phyloP scores from a whole-genome alignment of 352 stramenopile genomes.

The Phytophthora hybrid region DNA sequence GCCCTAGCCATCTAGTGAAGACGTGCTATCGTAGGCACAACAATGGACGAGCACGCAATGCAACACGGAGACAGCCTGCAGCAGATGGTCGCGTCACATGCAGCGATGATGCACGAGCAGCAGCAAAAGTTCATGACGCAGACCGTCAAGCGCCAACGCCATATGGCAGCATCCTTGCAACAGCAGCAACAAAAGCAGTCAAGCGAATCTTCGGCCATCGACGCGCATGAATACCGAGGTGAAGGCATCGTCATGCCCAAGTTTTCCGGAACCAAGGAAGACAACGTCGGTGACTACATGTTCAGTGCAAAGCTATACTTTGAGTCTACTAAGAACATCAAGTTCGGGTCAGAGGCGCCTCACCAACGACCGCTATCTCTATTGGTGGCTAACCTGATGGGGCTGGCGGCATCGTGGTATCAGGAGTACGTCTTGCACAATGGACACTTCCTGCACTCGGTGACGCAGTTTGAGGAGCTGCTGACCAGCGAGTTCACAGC shows the following conservation, averaged over 20 bases:
- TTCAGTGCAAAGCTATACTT: constrained; percentile 24
- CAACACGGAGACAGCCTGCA: not conserved
- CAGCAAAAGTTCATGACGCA: not conserved
- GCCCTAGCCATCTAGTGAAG: constrained; percentile 7
- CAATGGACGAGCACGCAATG: not conserved
- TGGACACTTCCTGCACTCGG: not conserved
- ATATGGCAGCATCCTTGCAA: not conserved
- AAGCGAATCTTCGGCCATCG: not conserved
- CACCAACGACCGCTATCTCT: constrained; percentile 11
- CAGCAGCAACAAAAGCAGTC: constrained; percentile 7
- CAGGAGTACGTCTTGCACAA: no score
- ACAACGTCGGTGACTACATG: constrained; percentile 19
- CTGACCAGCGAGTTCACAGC: not conserved
- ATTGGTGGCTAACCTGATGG: constrained; percentile 10
- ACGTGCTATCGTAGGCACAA: not conserved
- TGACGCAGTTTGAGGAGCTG: not conserved
- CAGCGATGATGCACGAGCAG: not conserved
- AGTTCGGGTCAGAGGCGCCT: not conserved
- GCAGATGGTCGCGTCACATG: not conserved
- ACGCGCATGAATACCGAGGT: constrained; percentile 11
- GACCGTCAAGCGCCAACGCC: not conserved
- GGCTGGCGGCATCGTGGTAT: not conserved
- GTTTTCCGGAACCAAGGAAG: constrained; percentile 9
- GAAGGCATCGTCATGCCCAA: constrained; percentile 9
- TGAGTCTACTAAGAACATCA: constrained; percentile 26